phyloP scores from a whole-genome alignment of 345 rosid species.

The Hibiscus syriacus region DNA sequence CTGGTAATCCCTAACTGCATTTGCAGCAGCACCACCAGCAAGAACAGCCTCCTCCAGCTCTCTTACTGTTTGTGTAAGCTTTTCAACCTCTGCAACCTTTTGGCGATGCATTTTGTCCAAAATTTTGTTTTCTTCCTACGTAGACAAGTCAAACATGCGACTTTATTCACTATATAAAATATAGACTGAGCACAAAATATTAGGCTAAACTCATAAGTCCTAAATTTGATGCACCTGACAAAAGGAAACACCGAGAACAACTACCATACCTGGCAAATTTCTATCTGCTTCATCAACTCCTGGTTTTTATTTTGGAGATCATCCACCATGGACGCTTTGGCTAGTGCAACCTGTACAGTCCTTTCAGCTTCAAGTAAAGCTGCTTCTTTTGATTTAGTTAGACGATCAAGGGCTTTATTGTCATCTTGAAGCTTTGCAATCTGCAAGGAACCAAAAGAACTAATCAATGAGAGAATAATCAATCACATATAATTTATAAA shows the following conservation, averaged over 20 bases:
- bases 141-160: conserved; percentile 12
- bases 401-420: conserved; percentile 89
- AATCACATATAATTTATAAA: background rate
- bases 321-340: conserved; percentile 95
- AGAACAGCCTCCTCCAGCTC: conserved; percentile 99
- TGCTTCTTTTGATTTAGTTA: conserved; percentile 93
- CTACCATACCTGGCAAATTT: conserved; percentile 77
- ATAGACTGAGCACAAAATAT: background rate
- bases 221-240: background rate
- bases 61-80: conserved; percentile 88
- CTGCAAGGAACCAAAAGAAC: conserved; percentile 31
- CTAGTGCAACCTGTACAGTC: conserved; percentile 81
- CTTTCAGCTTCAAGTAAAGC: conserved; percentile 95
- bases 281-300: conserved; percentile 91
- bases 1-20: conserved; percentile 95
- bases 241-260: conserved; percentile 5
- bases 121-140: conserved; percentile 94
- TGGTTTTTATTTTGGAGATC: conserved; percentile 98
- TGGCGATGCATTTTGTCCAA: conserved; percentile 95
- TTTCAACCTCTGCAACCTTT: conserved; percentile 98
- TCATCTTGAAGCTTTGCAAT: conserved; percentile 94
- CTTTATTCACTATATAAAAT: background rate
- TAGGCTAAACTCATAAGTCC: background rate
- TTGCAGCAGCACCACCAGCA: conserved; percentile 98
- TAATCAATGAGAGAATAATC: conserved; percentile 6